phyloP scores from a whole-genome alignment of 805 yeast genomes.

The Candida loeiensis region DNA sequence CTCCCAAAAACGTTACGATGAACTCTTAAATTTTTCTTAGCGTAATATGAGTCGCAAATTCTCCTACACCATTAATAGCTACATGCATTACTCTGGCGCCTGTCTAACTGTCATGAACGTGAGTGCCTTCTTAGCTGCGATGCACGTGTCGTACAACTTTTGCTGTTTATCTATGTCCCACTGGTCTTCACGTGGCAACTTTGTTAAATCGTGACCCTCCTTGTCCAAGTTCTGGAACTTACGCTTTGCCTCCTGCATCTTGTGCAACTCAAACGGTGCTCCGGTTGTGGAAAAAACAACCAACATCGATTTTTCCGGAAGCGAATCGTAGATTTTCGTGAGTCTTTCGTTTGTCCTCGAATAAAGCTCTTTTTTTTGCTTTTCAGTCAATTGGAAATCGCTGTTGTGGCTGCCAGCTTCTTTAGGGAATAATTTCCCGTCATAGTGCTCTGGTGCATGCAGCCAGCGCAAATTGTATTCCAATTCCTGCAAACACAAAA shows the following conservation, averaged over 20 bases:
- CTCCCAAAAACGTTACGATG: too few species aligned
- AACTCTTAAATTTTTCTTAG: too few species aligned
- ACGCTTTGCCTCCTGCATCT: slow-evolving; percentile 43
- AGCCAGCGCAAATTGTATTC: slow-evolving; percentile 40
- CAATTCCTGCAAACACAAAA: slow-evolving; percentile 57
- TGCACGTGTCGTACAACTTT: slow-evolving; percentile 45
- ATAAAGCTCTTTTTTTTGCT: slow-evolving; percentile 17
- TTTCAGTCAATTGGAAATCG: slow-evolving; percentile 3
- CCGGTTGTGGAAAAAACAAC: slow-evolving; percentile 64
- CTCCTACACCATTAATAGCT: too few species aligned
- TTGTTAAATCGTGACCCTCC: slow-evolving; percentile 39
- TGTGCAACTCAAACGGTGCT: slow-evolving; percentile 47
- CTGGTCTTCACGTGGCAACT: slow-evolving; percentile 31
- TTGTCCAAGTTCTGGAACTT: slow-evolving; percentile 43
- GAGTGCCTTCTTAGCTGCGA: slow-evolving; percentile 57
- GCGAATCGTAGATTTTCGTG: slow-evolving; percentile 41
- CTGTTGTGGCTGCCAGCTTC: slow-evolving; percentile 7
- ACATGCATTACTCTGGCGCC: not conserved
- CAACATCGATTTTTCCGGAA: slow-evolving; percentile 60
- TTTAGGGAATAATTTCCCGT: slow-evolving; percentile 15
- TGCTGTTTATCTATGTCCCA: slow-evolving; percentile 53
- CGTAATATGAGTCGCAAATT: too few species aligned
- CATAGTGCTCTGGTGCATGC: slow-evolving; percentile 18
- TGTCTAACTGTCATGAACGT: slow-evolving; percentile 42
- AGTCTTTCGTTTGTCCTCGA: slow-evolving; percentile 44